A percentile compares a stretch with the other conserved stretches of the same genome.
phyloP scores from a whole-genome alignment of 228 moss, liverwort and hornwort genomes.

The Sphagnum magellanicum region DNA sequence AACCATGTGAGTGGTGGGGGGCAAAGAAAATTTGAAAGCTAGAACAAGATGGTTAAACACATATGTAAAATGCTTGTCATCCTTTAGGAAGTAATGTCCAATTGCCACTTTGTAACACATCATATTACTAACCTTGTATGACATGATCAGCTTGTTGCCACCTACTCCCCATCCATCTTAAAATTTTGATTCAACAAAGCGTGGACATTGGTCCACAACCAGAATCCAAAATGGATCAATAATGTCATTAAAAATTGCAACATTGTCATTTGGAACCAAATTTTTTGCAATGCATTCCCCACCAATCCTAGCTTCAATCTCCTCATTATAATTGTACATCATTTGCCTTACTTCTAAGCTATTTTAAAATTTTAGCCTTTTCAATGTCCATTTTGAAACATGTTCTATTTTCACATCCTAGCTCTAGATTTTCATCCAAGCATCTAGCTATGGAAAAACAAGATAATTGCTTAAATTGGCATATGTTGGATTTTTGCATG shows the following conservation, averaged over 20 bases:
- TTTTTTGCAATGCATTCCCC: not conserved
- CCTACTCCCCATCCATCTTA: not conserved
- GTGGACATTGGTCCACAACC: not conserved
- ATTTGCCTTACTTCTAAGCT: not conserved
- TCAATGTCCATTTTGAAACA: not conserved
- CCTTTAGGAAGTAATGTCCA: no score
- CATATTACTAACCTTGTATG: not conserved
- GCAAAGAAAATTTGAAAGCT: no score
- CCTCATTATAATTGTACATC: not conserved
- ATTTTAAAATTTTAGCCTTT: not conserved
- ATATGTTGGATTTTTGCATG: not conserved
- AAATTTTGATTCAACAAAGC: not conserved
- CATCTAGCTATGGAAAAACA: not conserved
- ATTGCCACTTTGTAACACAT: not conserved
- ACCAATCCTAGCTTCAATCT: not conserved
- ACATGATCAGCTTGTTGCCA: not conserved
- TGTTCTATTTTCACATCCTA: not conserved
- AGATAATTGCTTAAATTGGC: not conserved
- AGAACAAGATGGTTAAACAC: no score
- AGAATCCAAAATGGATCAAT: not conserved
- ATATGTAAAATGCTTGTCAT: no score
- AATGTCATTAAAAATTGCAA: not conserved
- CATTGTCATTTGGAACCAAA: not conserved
- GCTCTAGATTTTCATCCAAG: not conserved
- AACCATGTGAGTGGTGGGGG: no score